Conservation (phyloP, 2,329 filamentous ascomycete genomes). For the Ilyonectria sp. region DNA sequence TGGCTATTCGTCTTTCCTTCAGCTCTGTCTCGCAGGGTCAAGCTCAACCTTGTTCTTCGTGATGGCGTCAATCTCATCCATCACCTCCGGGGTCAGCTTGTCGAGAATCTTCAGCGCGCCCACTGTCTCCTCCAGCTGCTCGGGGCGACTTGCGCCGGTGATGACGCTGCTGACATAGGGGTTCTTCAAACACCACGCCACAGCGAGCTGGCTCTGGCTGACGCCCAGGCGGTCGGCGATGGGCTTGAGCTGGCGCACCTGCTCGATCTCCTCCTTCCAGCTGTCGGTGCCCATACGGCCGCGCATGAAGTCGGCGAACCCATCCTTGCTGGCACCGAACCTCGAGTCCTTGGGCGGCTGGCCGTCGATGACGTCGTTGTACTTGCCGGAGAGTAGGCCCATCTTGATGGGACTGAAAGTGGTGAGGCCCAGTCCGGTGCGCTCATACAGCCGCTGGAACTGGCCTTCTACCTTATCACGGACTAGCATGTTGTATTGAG, state of each 20-base stretch:
- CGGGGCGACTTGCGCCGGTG: conserved; percentile 65
- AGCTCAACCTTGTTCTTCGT: conserved; percentile 49
- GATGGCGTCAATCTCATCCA: conserved; percentile 66
- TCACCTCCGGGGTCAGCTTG: conserved; percentile 64
- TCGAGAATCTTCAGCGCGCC: conserved; percentile 62
- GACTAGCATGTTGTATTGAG: conserved; percentile 75
- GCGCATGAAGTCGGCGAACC: conserved; percentile 70
- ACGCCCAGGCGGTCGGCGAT: conserved; percentile 73
- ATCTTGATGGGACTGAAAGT: conserved; percentile 72
- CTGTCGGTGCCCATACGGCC: conserved; percentile 62
- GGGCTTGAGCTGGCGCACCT: conserved; percentile 59
- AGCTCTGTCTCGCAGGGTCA: conserved; percentile 46
- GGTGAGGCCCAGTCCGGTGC: conserved; percentile 73
- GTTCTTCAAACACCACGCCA: conserved; percentile 70
- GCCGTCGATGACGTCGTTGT: conserved; percentile 68
- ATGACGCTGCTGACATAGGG: conserved; percentile 68
- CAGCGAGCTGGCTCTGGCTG: conserved; percentile 64
- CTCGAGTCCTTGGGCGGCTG: conserved; percentile 69
- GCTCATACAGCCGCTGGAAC: conserved; percentile 72
- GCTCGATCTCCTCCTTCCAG: conserved; percentile 66
- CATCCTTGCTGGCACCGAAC: conserved; percentile 70
- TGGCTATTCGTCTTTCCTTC: not conserved
- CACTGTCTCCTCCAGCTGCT: conserved; percentile 68
- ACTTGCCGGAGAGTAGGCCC: conserved; percentile 77
- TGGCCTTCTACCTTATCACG: conserved; percentile 76